phyloP scores from a whole-genome alignment of 495 filamentous ascomycete species.

The Penicillium arizonense region DNA sequence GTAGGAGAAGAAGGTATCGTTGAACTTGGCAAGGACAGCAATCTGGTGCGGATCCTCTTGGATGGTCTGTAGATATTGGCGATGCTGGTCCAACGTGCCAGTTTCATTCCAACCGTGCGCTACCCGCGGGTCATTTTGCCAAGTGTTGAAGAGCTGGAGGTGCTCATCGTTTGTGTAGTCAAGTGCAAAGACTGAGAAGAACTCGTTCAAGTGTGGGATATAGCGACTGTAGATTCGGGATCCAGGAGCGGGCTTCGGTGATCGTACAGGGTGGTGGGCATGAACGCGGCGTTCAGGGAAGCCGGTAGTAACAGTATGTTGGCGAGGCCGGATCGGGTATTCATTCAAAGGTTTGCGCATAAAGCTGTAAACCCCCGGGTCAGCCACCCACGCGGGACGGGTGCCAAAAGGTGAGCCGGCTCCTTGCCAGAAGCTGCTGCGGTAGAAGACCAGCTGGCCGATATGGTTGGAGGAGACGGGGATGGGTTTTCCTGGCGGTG shows the following conservation, averaged over 20 bases:
- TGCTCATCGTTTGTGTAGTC: constrained; percentile 50
- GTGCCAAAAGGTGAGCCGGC: constrained; percentile 21
- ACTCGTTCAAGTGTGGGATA: constrained; percentile 60
- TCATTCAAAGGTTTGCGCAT: constrained; percentile 17
- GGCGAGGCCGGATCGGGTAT: constrained; percentile 14
- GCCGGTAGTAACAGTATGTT: constrained; percentile 20
- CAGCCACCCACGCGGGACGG: constrained; percentile 20
- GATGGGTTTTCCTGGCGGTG: constrained; percentile 21
- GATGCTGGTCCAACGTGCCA: constrained; percentile 62
- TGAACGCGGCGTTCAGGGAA: constrained; percentile 20
- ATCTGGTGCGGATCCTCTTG: constrained; percentile 58
- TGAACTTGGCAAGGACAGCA: constrained; percentile 53
- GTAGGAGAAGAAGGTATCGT: constrained; percentile 58
- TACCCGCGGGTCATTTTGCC: constrained; percentile 71
- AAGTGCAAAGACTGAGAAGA: constrained; percentile 58
- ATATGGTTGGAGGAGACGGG: constrained; percentile 8
- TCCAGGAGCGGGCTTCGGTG: constrained; percentile 56
- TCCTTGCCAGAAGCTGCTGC: constrained; percentile 26
- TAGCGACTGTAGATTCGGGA: constrained; percentile 60
- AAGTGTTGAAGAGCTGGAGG: constrained; percentile 57
- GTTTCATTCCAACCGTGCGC: constrained; percentile 68
- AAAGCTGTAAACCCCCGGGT: constrained; percentile 9
- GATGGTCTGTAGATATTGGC: constrained; percentile 52
- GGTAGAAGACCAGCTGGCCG: constrained; percentile 18
- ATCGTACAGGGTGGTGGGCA: constrained; percentile 48